These are phyloP conservation scores for Sclerotinia subarctica DNA, from an alignment of 2,329 filamentous ascomycete genomes.

Conservation along the genomic window DNA sequence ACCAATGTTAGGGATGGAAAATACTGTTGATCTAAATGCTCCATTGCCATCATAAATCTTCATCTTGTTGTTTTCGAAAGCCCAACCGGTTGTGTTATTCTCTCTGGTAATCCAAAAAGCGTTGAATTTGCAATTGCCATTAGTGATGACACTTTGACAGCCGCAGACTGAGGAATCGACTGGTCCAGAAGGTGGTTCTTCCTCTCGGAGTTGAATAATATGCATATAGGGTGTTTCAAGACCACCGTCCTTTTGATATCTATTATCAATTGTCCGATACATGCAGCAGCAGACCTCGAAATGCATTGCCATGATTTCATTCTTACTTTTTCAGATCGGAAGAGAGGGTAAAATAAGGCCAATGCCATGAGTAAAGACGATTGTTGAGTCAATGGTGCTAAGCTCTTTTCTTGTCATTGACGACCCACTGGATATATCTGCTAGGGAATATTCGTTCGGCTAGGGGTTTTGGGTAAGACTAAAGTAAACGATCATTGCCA, in stretches of 20 bases:
- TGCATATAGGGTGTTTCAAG: neutral
- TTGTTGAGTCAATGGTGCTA: neutral
- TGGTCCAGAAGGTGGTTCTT: neutral
- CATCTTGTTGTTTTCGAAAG: fast-evolving
- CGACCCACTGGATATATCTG: neutral
- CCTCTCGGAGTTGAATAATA: neutral
- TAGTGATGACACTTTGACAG: neutral
- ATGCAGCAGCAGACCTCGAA: neutral
- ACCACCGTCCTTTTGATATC: neutral
- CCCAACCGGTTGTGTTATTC: too few species aligned
- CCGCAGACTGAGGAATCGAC: neutral
- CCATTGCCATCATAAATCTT: neutral
- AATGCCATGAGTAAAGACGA: neutral
- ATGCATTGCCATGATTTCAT: neutral
- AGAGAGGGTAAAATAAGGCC: neutral
- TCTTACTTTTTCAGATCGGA: neutral
- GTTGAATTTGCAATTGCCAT: too few species aligned
- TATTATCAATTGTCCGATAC: neutral
- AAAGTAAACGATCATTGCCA: neutral
- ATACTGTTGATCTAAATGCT: too few species aligned
- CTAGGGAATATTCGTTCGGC: neutral
- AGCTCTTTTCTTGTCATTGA: neutral
- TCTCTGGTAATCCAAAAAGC: neutral
- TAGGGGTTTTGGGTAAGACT: neutral
- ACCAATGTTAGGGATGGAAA: neutral